Evolutionary conservation across 345 rosid species (phyloP).

Genomic region (Draba incana): DNA sequence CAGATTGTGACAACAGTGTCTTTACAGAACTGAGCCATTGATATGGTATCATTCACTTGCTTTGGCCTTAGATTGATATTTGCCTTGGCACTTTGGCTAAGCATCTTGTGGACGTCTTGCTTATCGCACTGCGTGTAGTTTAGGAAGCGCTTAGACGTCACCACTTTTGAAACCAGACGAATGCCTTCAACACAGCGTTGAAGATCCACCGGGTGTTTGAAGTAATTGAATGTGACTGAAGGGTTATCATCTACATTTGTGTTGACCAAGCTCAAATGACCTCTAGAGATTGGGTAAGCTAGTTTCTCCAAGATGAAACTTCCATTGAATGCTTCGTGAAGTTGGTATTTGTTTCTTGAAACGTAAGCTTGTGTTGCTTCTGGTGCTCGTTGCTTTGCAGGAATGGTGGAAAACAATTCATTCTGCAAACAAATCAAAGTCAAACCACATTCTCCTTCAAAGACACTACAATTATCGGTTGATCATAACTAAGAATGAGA

Average conservation of each 20-base stretch:
- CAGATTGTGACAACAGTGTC: conserved; percentile 95
- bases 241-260: conserved; percentile 85
- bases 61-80: conserved; percentile 82
- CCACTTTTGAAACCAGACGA: conserved; percentile 60
- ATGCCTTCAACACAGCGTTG: conserved; percentile 72
- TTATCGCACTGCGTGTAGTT: conserved; percentile 60
- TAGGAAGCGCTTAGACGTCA: conserved; percentile 63
- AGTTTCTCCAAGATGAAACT: conserved; percentile 94
- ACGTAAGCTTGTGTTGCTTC: conserved; percentile 64
- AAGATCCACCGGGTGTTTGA: conserved; percentile 74
- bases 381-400: conserved; percentile 67
- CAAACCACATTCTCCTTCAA: conserved; percentile 26
- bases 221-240: conserved; percentile 86
- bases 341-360: conserved; percentile 56
- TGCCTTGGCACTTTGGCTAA: conserved; percentile 70
- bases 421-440: conserved; percentile 27
- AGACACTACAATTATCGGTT: background rate
- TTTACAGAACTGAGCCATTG: conserved; percentile 89
- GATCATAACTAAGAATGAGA: background rate
- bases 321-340: conserved; percentile 83
- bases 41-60: conserved; percentile 76
- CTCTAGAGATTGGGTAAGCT: conserved; percentile 67
- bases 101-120: conserved; percentile 60
- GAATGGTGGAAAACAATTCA: conserved; percentile 60
- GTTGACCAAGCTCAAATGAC: conserved; percentile 66